Evolutionary conservation across 768 basidiomycete genomes (phyloP), one percentile per base, ranked within the genome.

Genomic region (Scleroderma bovista): DNA sequence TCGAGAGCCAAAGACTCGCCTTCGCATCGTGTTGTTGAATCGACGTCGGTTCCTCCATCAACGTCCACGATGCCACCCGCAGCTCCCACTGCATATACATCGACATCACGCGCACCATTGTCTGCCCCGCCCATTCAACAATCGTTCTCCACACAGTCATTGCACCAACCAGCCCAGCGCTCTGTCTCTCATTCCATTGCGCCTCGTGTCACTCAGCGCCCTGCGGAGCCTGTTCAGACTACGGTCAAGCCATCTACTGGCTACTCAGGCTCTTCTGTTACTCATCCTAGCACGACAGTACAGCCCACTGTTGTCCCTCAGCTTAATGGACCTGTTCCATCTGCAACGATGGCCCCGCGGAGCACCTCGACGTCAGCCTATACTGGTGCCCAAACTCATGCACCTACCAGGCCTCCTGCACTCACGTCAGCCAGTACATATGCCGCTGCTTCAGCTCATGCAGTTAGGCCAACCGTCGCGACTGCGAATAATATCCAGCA

Each of bases 161-260:
- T 44, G 36, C 33, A 45, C 19, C 44, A 34, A 36, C 38, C 54
- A 38, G 31, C 43, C 19, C 67, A 65, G 47, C 65, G 61, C 44
- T 47, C 55, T 2, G 48, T 46, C 12, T 45, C 65, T 3, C 43
- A 59, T 39, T 8, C 55, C 32, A 42, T 40, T 29, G 7, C 59
- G 10, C 53, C 65, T 51, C 66, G 67, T 33, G 48, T 49, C 6
- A 44, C 55, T 29, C 63, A 65, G 34, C 65, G 65, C 23, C 17
- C 60, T 43, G 26, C 52, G 10, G 65, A 66, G 45, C 55, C 48
- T 44, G 34, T 56, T 19, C 60, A 55, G 22, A 40, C 4, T 3
- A 26, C 67, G 43, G 55, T 47, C 34, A 64, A 57, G 34, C 12
- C 47, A 19, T 31, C 16, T 34, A n/a, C 40, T n/a, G n/a, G n/a